Conservation (phyloP, 2,329 filamentous ascomycete species). For the Teratosphaeria viscida region DNA sequence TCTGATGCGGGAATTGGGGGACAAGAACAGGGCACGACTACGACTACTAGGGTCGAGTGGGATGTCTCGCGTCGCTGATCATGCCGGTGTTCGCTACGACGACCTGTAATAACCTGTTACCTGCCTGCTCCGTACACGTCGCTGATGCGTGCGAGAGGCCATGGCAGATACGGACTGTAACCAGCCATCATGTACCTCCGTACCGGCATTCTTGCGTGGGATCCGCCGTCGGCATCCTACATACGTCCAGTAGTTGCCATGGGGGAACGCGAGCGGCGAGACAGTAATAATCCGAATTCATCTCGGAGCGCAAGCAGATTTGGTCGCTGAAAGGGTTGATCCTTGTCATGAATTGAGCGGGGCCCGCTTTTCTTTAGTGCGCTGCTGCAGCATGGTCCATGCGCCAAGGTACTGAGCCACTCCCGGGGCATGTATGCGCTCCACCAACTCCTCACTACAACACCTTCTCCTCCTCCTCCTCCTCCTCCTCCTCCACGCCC, state of each 20-base stretch:
- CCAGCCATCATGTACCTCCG: not conserved
- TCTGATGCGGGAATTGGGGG: not conserved
- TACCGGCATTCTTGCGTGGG: not conserved
- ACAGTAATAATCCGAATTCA: not conserved
- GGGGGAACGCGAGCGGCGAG: not conserved
- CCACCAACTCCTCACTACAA: conserved; percentile 7
- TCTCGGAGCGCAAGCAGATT: not conserved
- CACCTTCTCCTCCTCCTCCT: not conserved
- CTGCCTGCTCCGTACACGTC: not conserved
- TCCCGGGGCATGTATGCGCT: not conserved
- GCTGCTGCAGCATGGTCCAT: not conserved
- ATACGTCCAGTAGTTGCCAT: not conserved
- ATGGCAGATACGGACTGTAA: not conserved
- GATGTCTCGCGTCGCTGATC: not conserved
- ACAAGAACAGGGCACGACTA: not conserved
- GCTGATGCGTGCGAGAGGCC: not conserved
- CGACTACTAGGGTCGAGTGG: not conserved
- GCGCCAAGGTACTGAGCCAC: not conserved
- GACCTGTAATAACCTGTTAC: no score
- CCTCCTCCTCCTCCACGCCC: not conserved
- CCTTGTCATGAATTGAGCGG: not conserved
- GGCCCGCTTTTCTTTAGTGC: not conserved
- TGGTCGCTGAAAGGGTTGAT: not conserved
- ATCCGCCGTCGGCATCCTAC: not conserved
- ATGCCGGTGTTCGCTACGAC: not conserved